Evolutionary conservation across 1,284 basidiomycete species (phyloP).

Genomic region (Athelia sp.): DNA sequence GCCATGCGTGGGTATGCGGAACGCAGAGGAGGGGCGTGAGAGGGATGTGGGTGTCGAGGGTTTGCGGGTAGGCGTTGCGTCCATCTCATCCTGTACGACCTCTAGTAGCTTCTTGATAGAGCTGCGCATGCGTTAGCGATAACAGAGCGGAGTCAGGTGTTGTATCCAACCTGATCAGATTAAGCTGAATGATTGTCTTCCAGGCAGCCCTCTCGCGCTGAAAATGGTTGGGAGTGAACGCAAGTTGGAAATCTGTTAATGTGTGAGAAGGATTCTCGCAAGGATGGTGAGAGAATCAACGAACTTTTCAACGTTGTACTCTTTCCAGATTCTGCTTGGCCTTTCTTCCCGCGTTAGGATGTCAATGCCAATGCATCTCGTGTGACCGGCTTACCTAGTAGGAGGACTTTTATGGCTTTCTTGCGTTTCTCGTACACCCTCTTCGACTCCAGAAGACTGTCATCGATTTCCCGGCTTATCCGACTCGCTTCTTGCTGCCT

Average conservation of each 20-base stretch:
- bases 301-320: slow-evolving; percentile 64
- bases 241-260: slow-evolving; percentile 57
- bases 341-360: slow-evolving; percentile 22
- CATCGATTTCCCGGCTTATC: slow-evolving; percentile 52
- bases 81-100: slow-evolving; percentile 44
- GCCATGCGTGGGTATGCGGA: slow-evolving; percentile 10
- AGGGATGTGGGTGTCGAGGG: slow-evolving; percentile 13
- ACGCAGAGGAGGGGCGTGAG: slow-evolving; percentile 15
- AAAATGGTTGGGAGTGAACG: slow-evolving; percentile 58
- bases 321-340: slow-evolving; percentile 68
- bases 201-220: slow-evolving; percentile 51
- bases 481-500: slow-evolving; percentile 39
- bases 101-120: slow-evolving; percentile 51
- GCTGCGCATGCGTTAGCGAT: slow-evolving; percentile 20
- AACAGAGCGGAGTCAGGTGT: not conserved
- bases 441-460: slow-evolving; percentile 43
- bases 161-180: slow-evolving; percentile 48
- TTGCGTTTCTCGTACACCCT: slow-evolving; percentile 48
- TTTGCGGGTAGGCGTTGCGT: slow-evolving; percentile 15
- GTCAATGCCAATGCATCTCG: not conserved
- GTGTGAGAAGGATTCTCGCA: slow-evolving; percentile 2
- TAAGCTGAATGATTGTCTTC: slow-evolving; percentile 63
- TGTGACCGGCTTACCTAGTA: slow-evolving; percentile 45
- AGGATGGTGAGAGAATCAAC: slow-evolving; percentile 5
- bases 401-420: slow-evolving; percentile 56